Conservation (phyloP, 352 stramenopile species). For the Elongisporangium anandrum region DNA sequence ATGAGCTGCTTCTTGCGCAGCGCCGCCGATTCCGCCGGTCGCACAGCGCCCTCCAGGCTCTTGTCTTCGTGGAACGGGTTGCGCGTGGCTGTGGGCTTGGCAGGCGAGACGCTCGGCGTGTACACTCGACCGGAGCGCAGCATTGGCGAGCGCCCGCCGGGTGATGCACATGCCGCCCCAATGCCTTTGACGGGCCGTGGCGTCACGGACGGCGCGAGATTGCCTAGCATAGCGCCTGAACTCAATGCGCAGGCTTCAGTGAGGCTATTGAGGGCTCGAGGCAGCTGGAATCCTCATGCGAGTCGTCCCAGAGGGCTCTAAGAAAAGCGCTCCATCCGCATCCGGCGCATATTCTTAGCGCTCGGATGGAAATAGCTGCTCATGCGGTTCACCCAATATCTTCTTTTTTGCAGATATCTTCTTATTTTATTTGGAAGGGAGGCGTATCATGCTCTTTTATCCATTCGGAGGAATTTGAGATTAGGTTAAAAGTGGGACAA, state of each 20-base stretch:
- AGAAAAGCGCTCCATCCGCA: neutral
- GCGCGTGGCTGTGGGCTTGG: constrained; percentile 20
- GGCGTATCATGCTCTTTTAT: neutral
- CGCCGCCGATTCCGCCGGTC: constrained; percentile 15
- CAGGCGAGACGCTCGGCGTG: constrained; percentile 36
- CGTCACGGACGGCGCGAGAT: constrained; percentile 57
- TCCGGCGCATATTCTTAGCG: neutral
- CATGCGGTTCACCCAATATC: neutral
- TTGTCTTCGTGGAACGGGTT: constrained; percentile 11
- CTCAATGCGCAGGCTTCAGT: neutral
- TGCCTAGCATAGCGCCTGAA: constrained; percentile 16
- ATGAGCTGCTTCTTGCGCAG: constrained; percentile 64
- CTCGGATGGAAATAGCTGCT: neutral
- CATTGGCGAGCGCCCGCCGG: constrained; percentile 5
- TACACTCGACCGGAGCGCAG: constrained; percentile 43
- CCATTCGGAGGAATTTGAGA: neutral
- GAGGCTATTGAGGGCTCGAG: neutral
- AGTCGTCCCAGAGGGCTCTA: neutral
- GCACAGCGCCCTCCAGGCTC: constrained; percentile 12
- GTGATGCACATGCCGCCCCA: constrained; percentile 6
- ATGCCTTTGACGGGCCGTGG: constrained; percentile 47
- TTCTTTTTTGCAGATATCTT: neutral
- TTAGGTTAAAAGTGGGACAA: neutral
- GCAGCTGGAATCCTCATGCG: neutral
- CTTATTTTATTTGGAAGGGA: neutral